Evolutionary conservation across 2,329 filamentous ascomycete species (phyloP), one percentile per base, ranked within the genome.

Genomic region (Colletotrichum sp.): DNA sequence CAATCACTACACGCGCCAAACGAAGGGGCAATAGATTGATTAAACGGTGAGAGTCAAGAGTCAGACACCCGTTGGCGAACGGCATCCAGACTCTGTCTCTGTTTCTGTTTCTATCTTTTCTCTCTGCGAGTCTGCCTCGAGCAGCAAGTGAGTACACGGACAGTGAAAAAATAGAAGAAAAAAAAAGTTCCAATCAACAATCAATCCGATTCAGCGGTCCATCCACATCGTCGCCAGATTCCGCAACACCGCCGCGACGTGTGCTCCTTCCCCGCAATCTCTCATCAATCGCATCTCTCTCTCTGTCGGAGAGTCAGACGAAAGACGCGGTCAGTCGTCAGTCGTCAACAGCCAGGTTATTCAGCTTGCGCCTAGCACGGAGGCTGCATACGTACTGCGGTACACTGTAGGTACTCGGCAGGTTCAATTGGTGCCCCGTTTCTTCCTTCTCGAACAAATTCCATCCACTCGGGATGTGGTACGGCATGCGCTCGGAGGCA

Each of bases 391-490:
- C 44, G 44, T 52, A 49, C 28, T 30, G 28, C 8, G 28, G 28
- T 30, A 32, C 44, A 52, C 44, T 52, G n/a, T 21, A 21, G 44
- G 39, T n/a, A 52, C 44, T 52, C 44, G 44, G 44, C 44, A 21
- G n/a, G 44, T 52, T 52, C 44, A 52, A 21, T 21, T 44, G 36
- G 55, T 44, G 59, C 70, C 57, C 74, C 74, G 65, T 69, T 76
- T 76, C 74, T 74, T 73, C 70, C 74, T 76, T 76, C 74, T 67
- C 66, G 74, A 76, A 76, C 74, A 36, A 30, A 52, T 69, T 65
- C 70, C 49, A 39, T 62, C 64, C 10, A 62, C 64, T 76, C 70
- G 64, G 64, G 36, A 55, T 21, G 34, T 60, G 34, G 57, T 59
- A 39, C 62, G 21, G 49, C 49, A 69, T 39, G 32, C 52, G 36